Base-by-base conservation (phyloP, 257 asterid species). In the Solanum habrochaites region DNA sequence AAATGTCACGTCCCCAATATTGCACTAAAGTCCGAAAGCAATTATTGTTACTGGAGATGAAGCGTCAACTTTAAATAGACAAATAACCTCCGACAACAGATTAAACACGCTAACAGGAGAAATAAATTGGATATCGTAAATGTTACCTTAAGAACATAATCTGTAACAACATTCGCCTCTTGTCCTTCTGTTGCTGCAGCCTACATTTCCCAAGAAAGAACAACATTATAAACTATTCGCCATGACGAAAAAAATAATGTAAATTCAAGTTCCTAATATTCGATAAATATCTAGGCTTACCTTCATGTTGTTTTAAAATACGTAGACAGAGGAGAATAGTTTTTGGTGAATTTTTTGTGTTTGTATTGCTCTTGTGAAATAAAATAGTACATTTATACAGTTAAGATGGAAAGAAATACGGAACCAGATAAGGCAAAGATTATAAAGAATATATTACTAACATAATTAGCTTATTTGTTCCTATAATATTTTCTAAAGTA, bases 111-210 rank as follows among this genome's bases (percentile, higher is more conserved):
- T 43, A 6, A 47, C 14, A 80, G 0, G 85, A 80, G 27, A 11
- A 47, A 47, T 80, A 29, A n/a, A 29, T 45, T 80, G 67, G 25
- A 27, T 25, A 43, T 43, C 7, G 0, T 14, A 77, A 25, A 81
- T 49, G 67, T 80, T 85, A 88, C 90, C 90, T 88, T 90, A 85
- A 90, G 92, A 83, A 87, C 71, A 71, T 90, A 90, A 84, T 90
- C 92, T 7, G 92, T 89, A 45, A 87, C 88, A 27, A 90, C 91
- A 87, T 56, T 89, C 8, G 91, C 91, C 80, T 90, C 91, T 6
- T 90, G 91, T 39, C 92, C 92, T 87, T 87, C 92, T 27, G 91
- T 86, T 42, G 92, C 90, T 42, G 87, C 92, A 9, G 92, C 92
- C 92, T 90, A 73, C 16, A 88, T 16, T 80, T 49, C 43, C 69